These are phyloP conservation scores for Pachyrhizus erosus DNA, from an alignment of 306 rosid species.

Conservation along the genomic window DNA sequence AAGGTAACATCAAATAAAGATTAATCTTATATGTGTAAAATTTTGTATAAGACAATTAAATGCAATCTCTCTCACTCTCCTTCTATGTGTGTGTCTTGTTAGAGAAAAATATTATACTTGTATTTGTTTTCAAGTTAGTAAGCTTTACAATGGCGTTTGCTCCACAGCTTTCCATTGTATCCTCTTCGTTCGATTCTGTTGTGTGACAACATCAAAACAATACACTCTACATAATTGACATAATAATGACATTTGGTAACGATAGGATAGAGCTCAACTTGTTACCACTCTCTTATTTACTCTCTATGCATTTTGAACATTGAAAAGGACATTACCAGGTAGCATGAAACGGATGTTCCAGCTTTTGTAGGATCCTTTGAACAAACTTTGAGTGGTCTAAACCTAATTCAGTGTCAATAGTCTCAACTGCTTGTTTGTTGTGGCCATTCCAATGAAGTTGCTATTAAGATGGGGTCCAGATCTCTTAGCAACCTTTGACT, in stretches of 20 bases:
- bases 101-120: background rate
- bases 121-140: background rate
- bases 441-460: background rate
- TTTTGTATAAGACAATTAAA: background rate
- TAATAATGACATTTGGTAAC: background rate
- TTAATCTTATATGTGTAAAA: background rate
- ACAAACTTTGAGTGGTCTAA: slow-evolving; percentile 3
- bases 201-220: background rate
- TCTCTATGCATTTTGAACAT: slow-evolving; percentile 6
- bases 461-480: background rate
- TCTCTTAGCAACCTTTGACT: background rate
- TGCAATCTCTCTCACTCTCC: background rate
- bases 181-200: background rate
- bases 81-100: background rate
- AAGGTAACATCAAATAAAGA: background rate
- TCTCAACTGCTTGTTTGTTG: background rate
- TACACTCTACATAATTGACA: background rate
- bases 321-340: slow-evolving; percentile 28
- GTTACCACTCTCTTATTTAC: background rate
- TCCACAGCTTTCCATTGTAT: background rate
- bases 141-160: background rate
- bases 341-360: slow-evolving; percentile 24
- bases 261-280: slow-evolving; percentile 8
- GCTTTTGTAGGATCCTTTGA: background rate
- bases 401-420: background rate